Evolutionary conservation across 768 basidiomycete species (phyloP).

Genomic region (Mycena chlorophos): DNA sequence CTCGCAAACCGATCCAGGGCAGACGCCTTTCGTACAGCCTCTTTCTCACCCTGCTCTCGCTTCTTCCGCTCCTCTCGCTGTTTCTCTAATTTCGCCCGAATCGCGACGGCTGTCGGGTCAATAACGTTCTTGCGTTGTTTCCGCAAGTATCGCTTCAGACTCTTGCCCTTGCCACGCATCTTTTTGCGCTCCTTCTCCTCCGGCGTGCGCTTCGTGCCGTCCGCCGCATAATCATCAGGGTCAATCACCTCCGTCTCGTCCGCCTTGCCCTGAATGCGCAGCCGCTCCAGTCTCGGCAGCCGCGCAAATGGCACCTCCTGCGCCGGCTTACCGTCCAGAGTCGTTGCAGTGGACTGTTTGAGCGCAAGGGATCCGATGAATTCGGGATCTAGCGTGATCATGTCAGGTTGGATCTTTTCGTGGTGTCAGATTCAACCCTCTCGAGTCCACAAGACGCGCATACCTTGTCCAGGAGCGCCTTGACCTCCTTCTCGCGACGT

Average conservation of each 20-base stretch:
- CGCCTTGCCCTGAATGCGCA: constrained; percentile 72
- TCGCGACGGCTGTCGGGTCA: constrained; percentile 75
- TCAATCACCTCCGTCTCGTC: constrained; percentile 61
- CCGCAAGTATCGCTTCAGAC: constrained; percentile 77
- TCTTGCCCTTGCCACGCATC: constrained; percentile 88
- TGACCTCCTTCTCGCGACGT: constrained; percentile 87
- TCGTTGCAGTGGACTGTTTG: constrained; percentile 52
- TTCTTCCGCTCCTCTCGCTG: constrained; percentile 47
- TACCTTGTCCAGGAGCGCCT: constrained; percentile 86
- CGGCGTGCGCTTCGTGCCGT: constrained; percentile 30
- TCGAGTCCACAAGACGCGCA: constrained; percentile 18
- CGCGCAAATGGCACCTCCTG: constrained; percentile 63
- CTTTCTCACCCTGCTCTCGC: constrained; percentile 35
- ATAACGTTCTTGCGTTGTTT: constrained; percentile 96
- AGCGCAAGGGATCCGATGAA: constrained; percentile 71
- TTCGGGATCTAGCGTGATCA: constrained; percentile 83
- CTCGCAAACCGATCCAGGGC: constrained; percentile 42
- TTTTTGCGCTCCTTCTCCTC: constrained; percentile 64
- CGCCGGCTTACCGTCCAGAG: constrained; percentile 40
- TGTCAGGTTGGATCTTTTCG: constrained; percentile 80
- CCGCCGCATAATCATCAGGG: constrained; percentile 43
- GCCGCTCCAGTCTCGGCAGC: constrained; percentile 75
- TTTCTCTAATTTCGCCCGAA: constrained; percentile 66
- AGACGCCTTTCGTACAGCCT: constrained; percentile 33
- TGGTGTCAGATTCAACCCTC: too few species aligned